A percentile compares a stretch with the other conserved stretches of the same genome.
Conservation (phyloP, 345 rosid genomes). For the Brassica rapa region DNA sequence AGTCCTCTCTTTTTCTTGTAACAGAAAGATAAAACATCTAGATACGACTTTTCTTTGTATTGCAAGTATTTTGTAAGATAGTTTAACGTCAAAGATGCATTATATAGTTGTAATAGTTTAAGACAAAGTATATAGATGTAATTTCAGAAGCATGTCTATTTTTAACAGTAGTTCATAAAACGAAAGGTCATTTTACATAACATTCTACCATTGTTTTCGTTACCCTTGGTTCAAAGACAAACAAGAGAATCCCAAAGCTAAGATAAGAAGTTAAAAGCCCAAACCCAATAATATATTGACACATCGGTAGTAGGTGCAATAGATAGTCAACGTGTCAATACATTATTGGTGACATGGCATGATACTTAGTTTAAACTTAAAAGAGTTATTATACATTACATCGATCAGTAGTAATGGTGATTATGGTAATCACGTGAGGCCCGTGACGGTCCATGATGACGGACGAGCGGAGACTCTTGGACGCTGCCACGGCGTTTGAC, state of each 20-base stretch:
- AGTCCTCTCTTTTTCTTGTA: too few species aligned
- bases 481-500: constrained; percentile 31
- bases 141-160: background rate
- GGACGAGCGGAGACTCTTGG: constrained; percentile 38
- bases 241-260: constrained; percentile 31
- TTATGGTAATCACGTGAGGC: constrained; percentile 30
- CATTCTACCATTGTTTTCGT: constrained; percentile 19
- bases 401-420: background rate
- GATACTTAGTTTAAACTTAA: constrained; percentile 13
- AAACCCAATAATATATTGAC: constrained; percentile 44
- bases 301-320: constrained; percentile 8
- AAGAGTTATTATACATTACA: constrained; percentile 15
- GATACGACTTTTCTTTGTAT: background rate
- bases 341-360: constrained; percentile 40
- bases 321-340: constrained; percentile 44
- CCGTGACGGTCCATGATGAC: constrained; percentile 35
- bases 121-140: background rate
- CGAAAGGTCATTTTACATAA: constrained; percentile 17
- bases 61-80: background rate
- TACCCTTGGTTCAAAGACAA: constrained; percentile 27
- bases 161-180: background rate
- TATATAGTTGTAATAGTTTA: background rate
- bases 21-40: background rate
- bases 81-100: background rate
- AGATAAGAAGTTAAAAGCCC: constrained; percentile 27